These are phyloP conservation scores for Globisporangium megalacanthum DNA, from an alignment of 352 stramenopile species.

Conservation along the genomic window DNA sequence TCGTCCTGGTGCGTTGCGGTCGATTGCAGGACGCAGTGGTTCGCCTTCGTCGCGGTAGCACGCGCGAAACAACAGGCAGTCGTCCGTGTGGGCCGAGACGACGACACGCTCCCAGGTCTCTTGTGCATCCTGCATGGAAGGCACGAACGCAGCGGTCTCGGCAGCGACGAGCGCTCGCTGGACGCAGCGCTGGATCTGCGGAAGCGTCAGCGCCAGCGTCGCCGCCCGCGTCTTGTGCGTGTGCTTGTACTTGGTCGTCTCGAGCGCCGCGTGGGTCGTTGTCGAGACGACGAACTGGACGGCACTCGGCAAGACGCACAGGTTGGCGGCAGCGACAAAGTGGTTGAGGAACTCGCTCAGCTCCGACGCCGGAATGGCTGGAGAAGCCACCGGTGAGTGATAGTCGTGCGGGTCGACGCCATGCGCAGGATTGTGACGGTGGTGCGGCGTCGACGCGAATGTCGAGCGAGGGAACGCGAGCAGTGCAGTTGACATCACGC, in stretches of 20 bases:
- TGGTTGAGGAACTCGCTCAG: slow-evolving; percentile 20
- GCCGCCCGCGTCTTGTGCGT: slow-evolving; percentile 13
- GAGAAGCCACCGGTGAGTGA: slow-evolving; percentile 11
- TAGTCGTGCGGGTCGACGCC: background rate
- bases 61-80: slow-evolving; percentile 1
- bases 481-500: slow-evolving; percentile 11
- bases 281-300: slow-evolving; percentile 19
- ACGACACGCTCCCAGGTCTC: background rate
- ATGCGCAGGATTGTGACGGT: background rate
- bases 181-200: slow-evolving; percentile 23
- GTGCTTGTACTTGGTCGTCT: slow-evolving; percentile 1
- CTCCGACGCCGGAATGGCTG: slow-evolving; percentile 17
- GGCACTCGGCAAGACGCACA: slow-evolving; percentile 23
- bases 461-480: slow-evolving; percentile 17
- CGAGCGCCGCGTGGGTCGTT: slow-evolving; percentile 14
- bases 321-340: slow-evolving; percentile 14
- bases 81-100: background rate
- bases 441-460: background rate
- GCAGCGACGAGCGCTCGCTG: slow-evolving; percentile 23
- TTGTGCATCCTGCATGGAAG: background rate
- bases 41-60: slow-evolving; percentile 15
- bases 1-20: slow-evolving; percentile 15
- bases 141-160: slow-evolving; percentile 11
- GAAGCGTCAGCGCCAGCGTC: slow-evolving; percentile 10
- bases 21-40: slow-evolving; percentile 8